phyloP scores from a whole-genome alignment of 2,329 filamentous ascomycete species.

The Fusarium metavorans region DNA sequence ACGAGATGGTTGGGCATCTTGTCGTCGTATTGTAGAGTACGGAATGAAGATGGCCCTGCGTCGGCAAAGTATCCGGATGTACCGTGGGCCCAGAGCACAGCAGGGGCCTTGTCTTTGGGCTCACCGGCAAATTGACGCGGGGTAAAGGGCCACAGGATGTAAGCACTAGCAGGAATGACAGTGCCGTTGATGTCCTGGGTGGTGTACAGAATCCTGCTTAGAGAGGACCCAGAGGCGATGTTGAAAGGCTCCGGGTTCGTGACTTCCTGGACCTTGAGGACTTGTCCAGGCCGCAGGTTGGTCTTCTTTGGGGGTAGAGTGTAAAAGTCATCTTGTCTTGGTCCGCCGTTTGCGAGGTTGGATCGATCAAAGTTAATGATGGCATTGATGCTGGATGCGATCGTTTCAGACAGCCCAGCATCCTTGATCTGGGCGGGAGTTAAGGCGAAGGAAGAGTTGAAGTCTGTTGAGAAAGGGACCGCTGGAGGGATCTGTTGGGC shows the following conservation, averaged over 20 bases:
- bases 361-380: constrained; percentile 26
- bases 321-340: constrained; percentile 34
- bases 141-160: constrained; percentile 25
- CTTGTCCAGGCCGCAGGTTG: constrained; percentile 6
- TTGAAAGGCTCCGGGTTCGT: constrained; percentile 12
- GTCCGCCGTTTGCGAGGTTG: constrained; percentile 29
- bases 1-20: constrained; percentile 52
- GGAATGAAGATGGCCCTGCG: constrained; percentile 54
- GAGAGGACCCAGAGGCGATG: constrained; percentile 8
- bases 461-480: constrained; percentile 5
- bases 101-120: constrained; percentile 18
- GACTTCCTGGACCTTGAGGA: constrained; percentile 28
- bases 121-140: not conserved
- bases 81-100: constrained; percentile 58
- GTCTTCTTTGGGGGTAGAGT: not conserved
- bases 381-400: constrained; percentile 17
- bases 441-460: constrained; percentile 32
- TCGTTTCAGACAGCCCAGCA: not conserved
- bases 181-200: constrained; percentile 28
- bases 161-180: constrained; percentile 14
- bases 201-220: constrained; percentile 18
- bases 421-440: constrained; percentile 8
- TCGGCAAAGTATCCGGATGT: constrained; percentile 55
- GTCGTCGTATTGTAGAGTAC: constrained; percentile 55
- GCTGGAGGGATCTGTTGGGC: not conserved